Base-by-base conservation (phyloP, 306 rosid species). In the Castanea mollissima region DNA sequence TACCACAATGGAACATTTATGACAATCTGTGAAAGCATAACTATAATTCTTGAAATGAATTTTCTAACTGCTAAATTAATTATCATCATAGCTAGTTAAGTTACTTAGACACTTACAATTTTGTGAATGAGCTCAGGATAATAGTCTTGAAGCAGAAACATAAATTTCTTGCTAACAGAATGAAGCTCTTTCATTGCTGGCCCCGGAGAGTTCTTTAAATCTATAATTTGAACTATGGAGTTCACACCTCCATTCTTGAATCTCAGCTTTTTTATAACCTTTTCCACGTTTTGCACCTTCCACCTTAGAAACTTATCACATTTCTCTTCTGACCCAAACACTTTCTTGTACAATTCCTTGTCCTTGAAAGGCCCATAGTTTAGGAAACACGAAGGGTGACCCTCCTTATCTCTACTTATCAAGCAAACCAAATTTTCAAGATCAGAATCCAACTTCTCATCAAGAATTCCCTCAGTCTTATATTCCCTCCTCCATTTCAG, bases 1-100 rank as follows among this genome's bases (percentile, higher is more conserved):
- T 87, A 85, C 98, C 97, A 95, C 81, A 95, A 82, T 27, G 99
- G 98, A 79, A 90, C 90, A 68, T 93, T 83, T 55, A 93, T 74
- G 19, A 93, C 68, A 46, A 95, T 85, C 99, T 95, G 92, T 70
- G 69, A 41, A 78, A 10, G 1, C 7, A 54, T 72, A 18, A 27
- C 4, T 9, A 73, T 4, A 74, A 25, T 60, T 29, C 57, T 23
- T 70, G 9, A 25, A 52, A 76, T 79, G 19, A 16, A 55, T 38
- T 27, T 25, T n/a, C 51, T 69, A 58, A 69, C 2, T 9, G 8
- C 29, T 20, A 69, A 9, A 59, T 49, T 16, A 21, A 18, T 59
- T 18, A 10, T 58, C 46, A 58, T 4, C 71, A n/a, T 4, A 41
- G 15, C 46, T 44, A 86, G 85, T 31, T 41, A 7, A 41, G 46